Evolutionary conservation across 2,329 filamentous ascomycete genomes (phyloP).

Genomic region (Hypocrella siamensis): DNA sequence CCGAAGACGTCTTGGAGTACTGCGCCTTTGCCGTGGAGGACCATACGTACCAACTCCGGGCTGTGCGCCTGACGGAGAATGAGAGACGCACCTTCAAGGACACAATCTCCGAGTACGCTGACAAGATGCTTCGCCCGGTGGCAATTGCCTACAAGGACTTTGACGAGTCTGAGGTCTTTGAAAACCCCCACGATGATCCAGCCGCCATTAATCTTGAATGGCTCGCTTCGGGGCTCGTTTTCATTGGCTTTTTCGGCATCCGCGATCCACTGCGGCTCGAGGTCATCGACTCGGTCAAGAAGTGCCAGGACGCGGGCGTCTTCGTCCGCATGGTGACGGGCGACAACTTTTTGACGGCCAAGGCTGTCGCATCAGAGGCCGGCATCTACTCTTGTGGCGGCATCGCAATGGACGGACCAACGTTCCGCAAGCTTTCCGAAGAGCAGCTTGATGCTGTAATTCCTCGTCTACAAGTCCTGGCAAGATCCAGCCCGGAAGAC

Average conservation of each 20-base stretch:
- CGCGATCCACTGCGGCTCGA: constrained; percentile 50
- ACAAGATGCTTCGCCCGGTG: constrained; percentile 58
- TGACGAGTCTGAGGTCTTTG: constrained; percentile 49
- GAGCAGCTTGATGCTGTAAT: constrained; percentile 33
- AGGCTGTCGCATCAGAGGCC: constrained; percentile 26
- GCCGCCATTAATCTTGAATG: constrained; percentile 20
- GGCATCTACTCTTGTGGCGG: constrained; percentile 42
- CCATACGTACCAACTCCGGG: constrained; percentile 18
- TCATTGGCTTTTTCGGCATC: constrained; percentile 41
- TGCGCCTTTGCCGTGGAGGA: constrained; percentile 28
- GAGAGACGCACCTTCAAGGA: constrained; percentile 15
- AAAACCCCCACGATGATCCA: constrained; percentile 21
- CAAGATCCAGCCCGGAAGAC: constrained; percentile 54
- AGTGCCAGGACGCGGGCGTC: constrained; percentile 48
- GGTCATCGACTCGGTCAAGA: constrained; percentile 44
- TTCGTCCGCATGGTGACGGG: constrained; percentile 49
- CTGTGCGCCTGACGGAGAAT: constrained; percentile 14
- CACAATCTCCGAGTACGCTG: constrained; percentile 38
- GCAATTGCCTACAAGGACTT: constrained; percentile 63
- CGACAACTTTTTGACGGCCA: constrained; percentile 27
- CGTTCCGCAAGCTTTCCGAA: constrained; percentile 40
- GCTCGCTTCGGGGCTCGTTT: constrained; percentile 30
- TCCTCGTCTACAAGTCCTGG: constrained; percentile 50
- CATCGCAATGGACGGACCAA: constrained; percentile 39
- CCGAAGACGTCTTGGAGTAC: constrained; percentile 35